These are phyloP conservation scores for Kodamaea hsintzibuensis DNA, from an alignment of 805 yeast genomes.

Conservation along the genomic window DNA sequence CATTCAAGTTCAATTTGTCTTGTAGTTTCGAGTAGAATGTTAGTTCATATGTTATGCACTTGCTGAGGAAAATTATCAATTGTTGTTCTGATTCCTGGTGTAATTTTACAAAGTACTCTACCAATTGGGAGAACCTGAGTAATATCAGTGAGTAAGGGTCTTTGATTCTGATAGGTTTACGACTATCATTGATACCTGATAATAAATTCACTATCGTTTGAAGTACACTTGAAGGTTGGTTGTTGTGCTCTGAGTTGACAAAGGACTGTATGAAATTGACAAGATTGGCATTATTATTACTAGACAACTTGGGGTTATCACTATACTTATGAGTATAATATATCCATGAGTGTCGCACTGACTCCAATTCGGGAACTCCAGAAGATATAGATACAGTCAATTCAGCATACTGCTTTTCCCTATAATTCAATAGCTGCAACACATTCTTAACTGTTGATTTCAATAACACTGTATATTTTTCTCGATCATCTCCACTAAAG, in stretches of 20 bases:
- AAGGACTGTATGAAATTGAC: conserved; percentile 8
- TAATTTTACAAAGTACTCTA: conserved; percentile 18
- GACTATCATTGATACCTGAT: conserved; percentile 6
- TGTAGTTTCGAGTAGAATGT: conserved; percentile 18
- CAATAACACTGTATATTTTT: conserved; percentile 16
- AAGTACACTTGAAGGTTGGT: not conserved
- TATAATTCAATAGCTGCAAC: conserved; percentile 17
- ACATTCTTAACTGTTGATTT: conserved; percentile 15
- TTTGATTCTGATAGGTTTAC: conserved; percentile 17
- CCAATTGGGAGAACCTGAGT: conserved; percentile 15
- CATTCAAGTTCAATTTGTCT: conserved; percentile 16
- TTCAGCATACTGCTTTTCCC: conserved; percentile 14
- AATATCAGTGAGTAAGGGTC: conserved; percentile 19
- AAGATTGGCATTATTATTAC: conserved; percentile 2
- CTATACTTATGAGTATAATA: conserved; percentile 1
- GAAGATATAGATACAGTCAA: conserved; percentile 11
- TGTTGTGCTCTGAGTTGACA: not conserved
- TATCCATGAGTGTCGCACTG: conserved; percentile 6
- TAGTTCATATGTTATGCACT: conserved; percentile 22
- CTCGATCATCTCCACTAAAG: conserved; percentile 7
- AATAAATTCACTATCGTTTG: conserved; percentile 7
- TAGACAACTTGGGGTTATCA: not conserved
- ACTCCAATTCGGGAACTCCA: not conserved
- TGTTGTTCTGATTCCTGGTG: conserved; percentile 19
- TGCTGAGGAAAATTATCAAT: conserved; percentile 17